A percentile compares a stretch with the other conserved stretches of the same genome.
phyloP scores from a whole-genome alignment of 768 basidiomycete species.

The Pleurotus cornucopiae region DNA sequence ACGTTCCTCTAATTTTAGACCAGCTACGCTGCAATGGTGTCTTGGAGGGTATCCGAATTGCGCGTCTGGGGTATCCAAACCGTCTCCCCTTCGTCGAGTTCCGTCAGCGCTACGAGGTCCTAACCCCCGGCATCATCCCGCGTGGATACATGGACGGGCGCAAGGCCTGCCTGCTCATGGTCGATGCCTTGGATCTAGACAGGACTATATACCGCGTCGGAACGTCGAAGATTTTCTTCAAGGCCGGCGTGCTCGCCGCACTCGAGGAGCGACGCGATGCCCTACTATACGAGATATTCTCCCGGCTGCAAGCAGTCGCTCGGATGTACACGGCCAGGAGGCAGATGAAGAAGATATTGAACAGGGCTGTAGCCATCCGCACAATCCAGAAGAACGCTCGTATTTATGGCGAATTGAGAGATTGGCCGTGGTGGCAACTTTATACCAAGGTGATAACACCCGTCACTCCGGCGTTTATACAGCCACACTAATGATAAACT shows the following conservation, averaged over 20 bases:
- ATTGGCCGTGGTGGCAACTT: conserved; percentile 99
- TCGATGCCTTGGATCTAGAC: conserved; percentile 85
- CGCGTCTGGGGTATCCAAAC: conserved; percentile 95
- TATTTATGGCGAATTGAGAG: conserved; percentile 81
- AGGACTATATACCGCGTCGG: conserved; percentile 84
- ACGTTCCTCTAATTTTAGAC: conserved; percentile 92
- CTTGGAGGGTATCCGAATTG: conserved; percentile 96
- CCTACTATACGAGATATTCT: conserved; percentile 85
- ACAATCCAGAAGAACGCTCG: conserved; percentile 94
- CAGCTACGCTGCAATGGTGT: conserved; percentile 99
- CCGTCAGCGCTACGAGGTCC: conserved; percentile 92
- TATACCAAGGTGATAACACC: conserved; percentile 75
- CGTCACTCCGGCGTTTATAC: not conserved
- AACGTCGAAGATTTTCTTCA: conserved; percentile 98
- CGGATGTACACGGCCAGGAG: conserved; percentile 83
- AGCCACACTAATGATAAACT: conserved; percentile 10
- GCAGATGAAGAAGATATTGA: conserved; percentile 92
- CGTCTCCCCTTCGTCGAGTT: conserved; percentile 96
- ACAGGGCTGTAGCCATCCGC: conserved; percentile 85
- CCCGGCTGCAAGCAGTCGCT: conserved; percentile 80
- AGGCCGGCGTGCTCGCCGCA: conserved; percentile 94
- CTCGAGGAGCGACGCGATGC: conserved; percentile 90
- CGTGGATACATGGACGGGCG: conserved; percentile 97
- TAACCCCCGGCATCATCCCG: conserved; percentile 91
- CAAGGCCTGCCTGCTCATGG: conserved; percentile 89